Percentiles rank a stretch among this genome's conserved stretches.
These are phyloP conservation scores for Protomyces arabidopsidicola DNA, from an alignment of 1,139 yeast genomes.

Conservation along the genomic window DNA sequence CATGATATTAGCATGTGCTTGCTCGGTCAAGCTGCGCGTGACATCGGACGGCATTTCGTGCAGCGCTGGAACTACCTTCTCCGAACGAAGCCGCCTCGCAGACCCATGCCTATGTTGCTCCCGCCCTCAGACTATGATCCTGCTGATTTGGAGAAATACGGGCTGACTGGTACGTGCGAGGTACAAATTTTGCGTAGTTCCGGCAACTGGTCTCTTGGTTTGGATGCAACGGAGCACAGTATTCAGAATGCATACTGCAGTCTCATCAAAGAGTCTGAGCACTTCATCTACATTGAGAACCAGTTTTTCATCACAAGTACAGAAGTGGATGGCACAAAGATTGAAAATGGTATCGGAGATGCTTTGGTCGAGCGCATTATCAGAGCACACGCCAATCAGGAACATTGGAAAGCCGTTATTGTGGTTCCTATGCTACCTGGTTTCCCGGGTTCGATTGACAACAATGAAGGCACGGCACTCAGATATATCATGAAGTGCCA, in stretches of 20 bases:
- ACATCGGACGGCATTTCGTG: constrained; percentile 85
- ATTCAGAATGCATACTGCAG: constrained; percentile 90
- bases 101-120: constrained; percentile 82
- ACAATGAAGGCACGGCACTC: constrained; percentile 88
- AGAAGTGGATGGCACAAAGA: constrained; percentile 75
- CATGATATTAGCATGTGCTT: constrained; percentile 97
- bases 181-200: constrained; percentile 83
- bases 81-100: constrained; percentile 89
- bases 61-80: constrained; percentile 95
- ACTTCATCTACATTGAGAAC: constrained; percentile 88
- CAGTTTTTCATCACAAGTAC: constrained; percentile 91
- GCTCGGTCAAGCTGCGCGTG: constrained; percentile 93
- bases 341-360: constrained; percentile 88
- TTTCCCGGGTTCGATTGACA: constrained; percentile 87
- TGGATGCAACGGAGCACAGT: constrained; percentile 71
- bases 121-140: constrained; percentile 87
- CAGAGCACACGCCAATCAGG: constrained; percentile 72
- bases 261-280: constrained; percentile 85
- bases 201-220: constrained; percentile 89
- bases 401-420: constrained; percentile 82
- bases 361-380: constrained; percentile 92
- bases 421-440: constrained; percentile 98
- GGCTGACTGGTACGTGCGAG: constrained; percentile 83
- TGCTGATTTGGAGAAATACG: constrained; percentile 60
- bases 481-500: constrained; percentile 97